Evolutionary conservation across 225 moss, liverwort and hornwort genomes (phyloP), one percentile per base, ranked within the genome.

Genomic region (Lunularia cruciata): DNA sequence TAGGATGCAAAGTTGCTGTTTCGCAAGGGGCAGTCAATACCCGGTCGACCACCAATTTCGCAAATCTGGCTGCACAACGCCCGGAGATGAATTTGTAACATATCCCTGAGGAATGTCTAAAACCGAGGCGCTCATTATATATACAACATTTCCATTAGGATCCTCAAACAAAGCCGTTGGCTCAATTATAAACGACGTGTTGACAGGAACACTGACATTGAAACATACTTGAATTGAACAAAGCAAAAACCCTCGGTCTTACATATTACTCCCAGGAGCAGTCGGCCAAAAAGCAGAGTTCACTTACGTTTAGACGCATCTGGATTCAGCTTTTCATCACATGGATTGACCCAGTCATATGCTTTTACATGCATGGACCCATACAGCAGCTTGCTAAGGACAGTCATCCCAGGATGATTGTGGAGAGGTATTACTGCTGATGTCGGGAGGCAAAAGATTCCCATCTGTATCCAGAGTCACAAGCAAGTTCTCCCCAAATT

Each of bases 361-460:
- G 98, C 98, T 70, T 85, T 86, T 8, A 93, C 84, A 72, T 93
- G 98, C 88, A 99, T 84, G 53, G 91, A 88, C 67, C 98, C 98
- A 71, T 86, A 93, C 9, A 99, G 86, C 45, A 99, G 78, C 76
- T 91, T 91, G 85, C 98, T 99, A 32, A 99, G 81, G 19, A 99
- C 98, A 5, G 98, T 99, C 98, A 99, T 99, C 66, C 91, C 98
- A 22, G 98, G 98, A 84, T 99, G 98, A 43, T 99, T 89, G 72
- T 99, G 98, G 27, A 99, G 89, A 20, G 98, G 98, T 65, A 99
- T 93, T 49, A 72, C 85, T 46, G 98, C 91, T 39, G 98, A 93
- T 45, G 91, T 88, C 30, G 98, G 93, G 22, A 99, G 85, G 75
- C 91, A 89, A 78, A 99, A 99, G 18, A 99, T 81, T 9, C 98